These are phyloP conservation scores for Penicillium lividum DNA, from an alignment of 495 filamentous ascomycete species.

Conservation along the genomic window DNA sequence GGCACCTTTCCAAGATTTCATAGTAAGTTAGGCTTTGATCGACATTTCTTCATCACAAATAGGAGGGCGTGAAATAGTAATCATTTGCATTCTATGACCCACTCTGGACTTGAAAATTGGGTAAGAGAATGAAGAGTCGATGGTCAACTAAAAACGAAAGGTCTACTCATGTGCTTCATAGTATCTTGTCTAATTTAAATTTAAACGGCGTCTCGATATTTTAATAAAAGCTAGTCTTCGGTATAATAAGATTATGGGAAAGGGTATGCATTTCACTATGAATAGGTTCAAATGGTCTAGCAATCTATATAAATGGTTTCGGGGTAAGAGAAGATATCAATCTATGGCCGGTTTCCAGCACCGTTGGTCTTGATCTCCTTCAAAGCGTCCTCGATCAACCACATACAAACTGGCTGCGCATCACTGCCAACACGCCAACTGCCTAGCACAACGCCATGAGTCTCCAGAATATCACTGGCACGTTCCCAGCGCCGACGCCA, in stretches of 20 bases:
- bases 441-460: conserved; percentile 69
- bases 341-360: conserved; percentile 1
- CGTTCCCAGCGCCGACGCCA: conserved; percentile 79
- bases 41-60: not conserved
- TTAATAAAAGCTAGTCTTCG: not conserved
- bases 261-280: not conserved
- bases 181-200: too few relatives aligned
- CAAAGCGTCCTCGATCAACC: conserved; percentile 50
- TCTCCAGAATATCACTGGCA: conserved; percentile 68
- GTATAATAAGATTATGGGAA: not conserved
- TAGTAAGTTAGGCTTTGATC: not conserved
- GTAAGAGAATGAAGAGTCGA: too few relatives aligned
- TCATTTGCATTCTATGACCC: not conserved
- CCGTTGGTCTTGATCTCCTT: conserved; percentile 24
- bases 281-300: not conserved
- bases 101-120: not conserved
- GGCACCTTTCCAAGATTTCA: not conserved
- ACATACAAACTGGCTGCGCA: conserved; percentile 59
- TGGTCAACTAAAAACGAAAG: too few relatives aligned
- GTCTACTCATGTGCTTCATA: too few relatives aligned
- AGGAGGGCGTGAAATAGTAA: not conserved
- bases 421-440: conserved; percentile 88
- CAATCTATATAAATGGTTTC: not conserved
- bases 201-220: too few relatives aligned
- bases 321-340: not conserved